Evolutionary conservation across 2,329 filamentous ascomycete species (phyloP).

Genomic region (Stachybotrys chlorohalonatus): DNA sequence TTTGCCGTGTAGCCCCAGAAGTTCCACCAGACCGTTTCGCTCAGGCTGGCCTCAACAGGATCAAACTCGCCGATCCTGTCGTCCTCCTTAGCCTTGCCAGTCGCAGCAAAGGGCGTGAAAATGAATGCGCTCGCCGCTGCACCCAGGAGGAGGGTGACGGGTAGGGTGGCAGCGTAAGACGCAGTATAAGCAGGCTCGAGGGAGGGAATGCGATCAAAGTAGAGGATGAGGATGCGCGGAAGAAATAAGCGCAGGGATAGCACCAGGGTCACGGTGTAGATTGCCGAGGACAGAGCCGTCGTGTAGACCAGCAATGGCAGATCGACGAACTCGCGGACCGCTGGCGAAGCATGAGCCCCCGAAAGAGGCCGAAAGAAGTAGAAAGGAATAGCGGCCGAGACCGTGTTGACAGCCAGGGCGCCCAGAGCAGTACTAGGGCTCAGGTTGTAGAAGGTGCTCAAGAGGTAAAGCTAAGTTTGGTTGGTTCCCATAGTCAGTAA

Average conservation of each 20-base stretch:
- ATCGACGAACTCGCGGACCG: constrained; percentile 60
- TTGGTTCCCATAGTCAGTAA: constrained; percentile 1
- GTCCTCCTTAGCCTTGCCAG: constrained; percentile 38
- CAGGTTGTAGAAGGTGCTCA: constrained; percentile 70
- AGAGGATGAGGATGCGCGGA: constrained; percentile 59
- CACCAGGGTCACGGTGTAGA: constrained; percentile 69
- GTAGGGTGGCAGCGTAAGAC: constrained; percentile 51
- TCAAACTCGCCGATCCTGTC: constrained; percentile 48
- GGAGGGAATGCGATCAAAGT: constrained; percentile 65
- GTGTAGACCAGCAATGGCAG: constrained; percentile 53
- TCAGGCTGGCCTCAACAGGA: constrained; percentile 53
- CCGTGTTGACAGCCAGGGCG: constrained; percentile 57
- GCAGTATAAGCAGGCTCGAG: constrained; percentile 60
- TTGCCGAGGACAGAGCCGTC: constrained; percentile 56
- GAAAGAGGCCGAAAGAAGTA: constrained; percentile 62
- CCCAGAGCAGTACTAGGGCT: constrained; percentile 49
- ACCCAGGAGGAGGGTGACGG: constrained; percentile 51
- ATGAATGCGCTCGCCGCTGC: constrained; percentile 67
- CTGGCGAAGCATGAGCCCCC: constrained; percentile 48
- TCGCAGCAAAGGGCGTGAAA: constrained; percentile 58
- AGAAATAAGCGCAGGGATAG: constrained; percentile 61
- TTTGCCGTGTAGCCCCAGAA: constrained; percentile 59
- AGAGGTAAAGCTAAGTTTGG: constrained; percentile 53
- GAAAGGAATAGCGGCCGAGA: constrained; percentile 66
- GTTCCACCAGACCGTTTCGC: constrained; percentile 64